Conservation (phyloP, 192 early-diverging fungal genomes). For the Chytriomyces confervae region DNA sequence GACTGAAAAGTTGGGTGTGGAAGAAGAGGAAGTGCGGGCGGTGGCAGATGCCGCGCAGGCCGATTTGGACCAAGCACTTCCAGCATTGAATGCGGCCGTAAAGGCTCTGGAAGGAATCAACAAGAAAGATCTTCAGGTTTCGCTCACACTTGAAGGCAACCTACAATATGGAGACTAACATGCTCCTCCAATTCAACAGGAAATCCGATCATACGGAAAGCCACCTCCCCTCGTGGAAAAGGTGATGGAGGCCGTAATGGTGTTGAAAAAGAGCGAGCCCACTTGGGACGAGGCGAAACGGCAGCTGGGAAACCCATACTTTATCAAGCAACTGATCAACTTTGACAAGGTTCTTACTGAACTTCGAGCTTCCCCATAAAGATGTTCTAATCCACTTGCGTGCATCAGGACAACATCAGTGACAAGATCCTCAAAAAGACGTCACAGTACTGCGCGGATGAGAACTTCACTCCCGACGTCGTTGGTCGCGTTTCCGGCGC, state of each 20-base stretch:
- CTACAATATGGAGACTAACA: neutral
- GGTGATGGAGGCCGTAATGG: constrained; percentile 69
- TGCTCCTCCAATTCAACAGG: constrained; percentile 19
- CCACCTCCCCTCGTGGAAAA: constrained; percentile 68
- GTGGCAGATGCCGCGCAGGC: constrained; percentile 67
- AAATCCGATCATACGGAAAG: constrained; percentile 65
- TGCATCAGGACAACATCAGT: constrained; percentile 57
- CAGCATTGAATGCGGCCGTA: constrained; percentile 62
- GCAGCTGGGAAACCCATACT: constrained; percentile 67
- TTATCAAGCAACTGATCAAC: constrained; percentile 66
- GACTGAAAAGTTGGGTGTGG: constrained; percentile 63
- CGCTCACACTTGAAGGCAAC: neutral
- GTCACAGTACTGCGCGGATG: constrained; percentile 62
- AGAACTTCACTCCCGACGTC: constrained; percentile 64
- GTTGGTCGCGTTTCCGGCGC: constrained; percentile 66
- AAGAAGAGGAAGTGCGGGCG: constrained; percentile 63
- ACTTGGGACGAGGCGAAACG: constrained; percentile 68
- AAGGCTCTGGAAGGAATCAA: constrained; percentile 65
- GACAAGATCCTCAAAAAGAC: constrained; percentile 63
- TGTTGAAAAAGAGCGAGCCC: constrained; percentile 64
- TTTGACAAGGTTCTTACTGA: constrained; percentile 52
- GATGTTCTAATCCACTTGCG: too few species aligned
- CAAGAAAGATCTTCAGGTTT: constrained; percentile 63
- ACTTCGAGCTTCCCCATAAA: too few species aligned
- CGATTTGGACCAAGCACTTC: constrained; percentile 64